These are phyloP conservation scores for Suillus spraguei DNA, from an alignment of 768 basidiomycete genomes.

Conservation along the genomic window DNA sequence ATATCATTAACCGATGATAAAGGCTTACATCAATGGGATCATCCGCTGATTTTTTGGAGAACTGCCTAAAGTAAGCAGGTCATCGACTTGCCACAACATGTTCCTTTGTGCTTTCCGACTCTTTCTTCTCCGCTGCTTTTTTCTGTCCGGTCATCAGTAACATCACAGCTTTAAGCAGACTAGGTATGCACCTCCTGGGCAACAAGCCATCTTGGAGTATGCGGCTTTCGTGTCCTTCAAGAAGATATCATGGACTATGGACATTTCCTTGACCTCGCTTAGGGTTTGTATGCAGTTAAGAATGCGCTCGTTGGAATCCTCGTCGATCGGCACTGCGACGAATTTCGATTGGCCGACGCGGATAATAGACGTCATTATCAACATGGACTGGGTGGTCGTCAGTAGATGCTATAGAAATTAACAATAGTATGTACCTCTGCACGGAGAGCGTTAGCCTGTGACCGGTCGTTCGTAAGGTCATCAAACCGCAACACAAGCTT, in stretches of 20 bases:
- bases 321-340: slow-evolving; percentile 90
- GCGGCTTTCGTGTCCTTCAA: slow-evolving; percentile 61
- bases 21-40: slow-evolving; percentile 70
- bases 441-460: slow-evolving; percentile 32
- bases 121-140: slow-evolving; percentile 90
- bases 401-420: not conserved
- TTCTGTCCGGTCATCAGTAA: slow-evolving; percentile 49
- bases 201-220: slow-evolving; percentile 92
- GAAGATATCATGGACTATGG: slow-evolving; percentile 23
- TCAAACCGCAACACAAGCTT: slow-evolving; percentile 84
- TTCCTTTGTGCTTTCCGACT: slow-evolving; percentile 67
- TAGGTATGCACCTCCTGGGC: slow-evolving; percentile 77
- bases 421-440: not conserved
- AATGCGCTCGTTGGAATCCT: slow-evolving; percentile 95
- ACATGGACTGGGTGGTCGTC: slow-evolving; percentile 66
- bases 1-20: not conserved
- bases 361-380: slow-evolving; percentile 97
- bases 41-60: slow-evolving; percentile 87
- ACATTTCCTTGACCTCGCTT: slow-evolving; percentile 68
- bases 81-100: slow-evolving; percentile 89
- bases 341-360: slow-evolving; percentile 98
- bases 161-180: not conserved
- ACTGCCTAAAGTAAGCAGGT: slow-evolving; percentile 88
- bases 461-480: slow-evolving; percentile 49
- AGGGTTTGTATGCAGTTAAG: slow-evolving; percentile 94